Evolutionary conservation across 495 filamentous ascomycete species (phyloP).

Genomic region (Symbiotaphrina buchneri): DNA sequence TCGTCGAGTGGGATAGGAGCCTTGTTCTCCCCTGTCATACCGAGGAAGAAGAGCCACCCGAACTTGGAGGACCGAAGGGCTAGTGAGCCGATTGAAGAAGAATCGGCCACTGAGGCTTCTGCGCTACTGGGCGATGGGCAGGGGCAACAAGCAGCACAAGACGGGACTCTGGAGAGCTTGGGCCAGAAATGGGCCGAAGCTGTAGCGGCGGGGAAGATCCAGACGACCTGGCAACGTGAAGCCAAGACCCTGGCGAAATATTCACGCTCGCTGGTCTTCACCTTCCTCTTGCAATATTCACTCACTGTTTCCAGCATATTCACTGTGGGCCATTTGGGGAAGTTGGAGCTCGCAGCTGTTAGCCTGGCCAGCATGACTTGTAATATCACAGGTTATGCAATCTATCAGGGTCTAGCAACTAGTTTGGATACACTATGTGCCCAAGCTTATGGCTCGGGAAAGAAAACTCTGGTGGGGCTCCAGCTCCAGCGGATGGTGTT

Average conservation of each 20-base stretch:
- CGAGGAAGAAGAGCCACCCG: constrained; percentile 15
- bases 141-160: constrained; percentile 12
- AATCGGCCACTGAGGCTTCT: constrained; percentile 19
- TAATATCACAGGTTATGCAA: constrained; percentile 50
- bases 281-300: constrained; percentile 55
- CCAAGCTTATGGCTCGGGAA: constrained; percentile 54
- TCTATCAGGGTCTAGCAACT: constrained; percentile 51
- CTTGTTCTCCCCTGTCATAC: constrained; percentile 2
- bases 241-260: constrained; percentile 22
- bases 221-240: constrained; percentile 58
- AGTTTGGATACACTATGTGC: constrained; percentile 56
- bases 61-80: constrained; percentile 15
- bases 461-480: constrained; percentile 42
- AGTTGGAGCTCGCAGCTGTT: constrained; percentile 38
- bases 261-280: constrained; percentile 42
- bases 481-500: constrained; percentile 51
- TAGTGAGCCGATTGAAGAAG: constrained; percentile 8
- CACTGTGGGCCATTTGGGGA: constrained; percentile 40
- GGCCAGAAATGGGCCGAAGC: constrained; percentile 56
- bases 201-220: constrained; percentile 44
- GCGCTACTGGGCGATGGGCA: constrained; percentile 20
- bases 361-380: constrained; percentile 45
- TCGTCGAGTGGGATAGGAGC: constrained; percentile 10
- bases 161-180: constrained; percentile 14
- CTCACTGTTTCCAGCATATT: constrained; percentile 50